Conservation (phyloP, 1,284 basidiomycete genomes). For the Sparassis latifolia region DNA sequence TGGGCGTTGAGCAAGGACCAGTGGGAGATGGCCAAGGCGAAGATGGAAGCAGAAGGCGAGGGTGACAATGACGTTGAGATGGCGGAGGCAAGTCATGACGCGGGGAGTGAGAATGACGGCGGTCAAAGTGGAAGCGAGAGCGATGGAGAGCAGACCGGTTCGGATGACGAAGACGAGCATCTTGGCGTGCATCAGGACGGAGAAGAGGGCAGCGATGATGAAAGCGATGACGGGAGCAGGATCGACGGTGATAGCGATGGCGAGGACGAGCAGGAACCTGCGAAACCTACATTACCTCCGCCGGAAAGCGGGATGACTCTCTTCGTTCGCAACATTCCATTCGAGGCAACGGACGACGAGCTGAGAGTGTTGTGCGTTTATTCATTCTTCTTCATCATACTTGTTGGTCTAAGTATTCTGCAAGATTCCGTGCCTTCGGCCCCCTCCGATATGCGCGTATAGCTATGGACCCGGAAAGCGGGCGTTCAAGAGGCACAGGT, state of each 20-base stretch:
- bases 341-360: conserved; percentile 88
- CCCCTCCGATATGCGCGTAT: conserved; percentile 92
- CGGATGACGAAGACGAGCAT: conserved; percentile 26
- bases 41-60: conserved; percentile 35
- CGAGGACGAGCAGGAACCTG: conserved; percentile 42
- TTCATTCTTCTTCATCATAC: not conserved
- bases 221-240: conserved; percentile 6
- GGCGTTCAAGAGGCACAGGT: conserved; percentile 88
- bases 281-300: conserved; percentile 69
- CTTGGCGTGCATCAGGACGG: conserved; percentile 38
- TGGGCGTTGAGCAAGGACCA: conserved; percentile 95
- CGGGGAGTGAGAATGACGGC: conserved; percentile 20
- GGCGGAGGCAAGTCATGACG: conserved; percentile 26
- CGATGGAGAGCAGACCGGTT: conserved; percentile 14
- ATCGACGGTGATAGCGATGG: conserved; percentile 28
- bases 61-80: conserved; percentile 24
- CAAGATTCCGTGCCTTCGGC: conserved; percentile 86
- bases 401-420: conserved; percentile 1
- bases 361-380: conserved; percentile 66
- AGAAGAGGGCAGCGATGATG: conserved; percentile 23
- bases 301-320: conserved; percentile 87
- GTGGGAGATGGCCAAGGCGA: conserved; percentile 78
- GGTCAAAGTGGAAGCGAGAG: conserved; percentile 18
- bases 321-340: conserved; percentile 94
- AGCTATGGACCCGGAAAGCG: conserved; percentile 79